Conservation (phyloP, 805 yeast species). For the Myxozyma kluyveri region DNA sequence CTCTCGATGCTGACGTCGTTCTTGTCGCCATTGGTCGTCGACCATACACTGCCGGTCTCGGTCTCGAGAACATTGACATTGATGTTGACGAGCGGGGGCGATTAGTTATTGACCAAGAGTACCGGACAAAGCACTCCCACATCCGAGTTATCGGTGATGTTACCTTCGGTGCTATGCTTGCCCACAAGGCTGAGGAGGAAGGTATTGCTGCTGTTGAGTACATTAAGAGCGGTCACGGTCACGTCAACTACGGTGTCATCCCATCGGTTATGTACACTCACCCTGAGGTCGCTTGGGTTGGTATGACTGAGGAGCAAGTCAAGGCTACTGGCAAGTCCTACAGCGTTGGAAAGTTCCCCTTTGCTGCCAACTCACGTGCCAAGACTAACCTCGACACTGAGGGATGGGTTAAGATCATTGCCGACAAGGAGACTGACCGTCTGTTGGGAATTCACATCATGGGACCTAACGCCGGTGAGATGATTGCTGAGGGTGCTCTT, state of each 20-base stretch:
- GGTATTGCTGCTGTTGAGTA: constrained; percentile 98
- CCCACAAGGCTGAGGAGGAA: constrained; percentile 99
- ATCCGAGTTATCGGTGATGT: constrained; percentile 98
- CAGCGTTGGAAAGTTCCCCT: constrained; percentile 97
- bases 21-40: constrained; percentile 98
- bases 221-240: constrained; percentile 91
- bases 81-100: constrained; percentile 92
- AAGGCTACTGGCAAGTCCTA: constrained; percentile 88
- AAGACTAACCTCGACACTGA: constrained; percentile 96
- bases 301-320: constrained; percentile 90
- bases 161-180: constrained; percentile 98
- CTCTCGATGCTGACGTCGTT: constrained; percentile 84
- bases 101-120: constrained; percentile 89
- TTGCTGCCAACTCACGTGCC: constrained; percentile 98
- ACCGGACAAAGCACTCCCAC: constrained; percentile 86
- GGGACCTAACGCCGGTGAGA: constrained; percentile 99
- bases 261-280: constrained; percentile 99
- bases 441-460: constrained; percentile 94
- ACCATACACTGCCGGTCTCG: constrained; percentile 88
- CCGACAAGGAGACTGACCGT: constrained; percentile 97
- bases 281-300: constrained; percentile 99
- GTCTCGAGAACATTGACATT: constrained; percentile 82
- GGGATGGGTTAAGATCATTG: constrained; percentile 92
- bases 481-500: constrained; percentile 97
- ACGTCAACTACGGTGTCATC: constrained; percentile 95